Evolutionary conservation across 148 eudicot species (phyloP).

Genomic region (Rhododendron simsii): DNA sequence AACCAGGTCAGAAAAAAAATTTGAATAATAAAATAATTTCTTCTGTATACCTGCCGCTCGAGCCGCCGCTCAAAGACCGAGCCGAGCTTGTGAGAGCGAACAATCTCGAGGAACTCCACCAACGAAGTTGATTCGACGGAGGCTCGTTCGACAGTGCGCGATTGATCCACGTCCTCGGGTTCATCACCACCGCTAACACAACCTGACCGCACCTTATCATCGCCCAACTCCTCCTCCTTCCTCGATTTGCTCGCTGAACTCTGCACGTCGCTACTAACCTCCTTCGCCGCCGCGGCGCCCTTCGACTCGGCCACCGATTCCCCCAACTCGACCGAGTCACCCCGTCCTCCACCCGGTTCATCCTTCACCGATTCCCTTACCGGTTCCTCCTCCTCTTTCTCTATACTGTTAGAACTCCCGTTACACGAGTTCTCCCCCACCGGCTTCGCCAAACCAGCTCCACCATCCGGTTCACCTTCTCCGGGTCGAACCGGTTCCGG

Average conservation of each 20-base stretch:
- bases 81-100: constrained; percentile 34
- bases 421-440: constrained; percentile 36
- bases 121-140: constrained; percentile 27
- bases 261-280: constrained; percentile 42
- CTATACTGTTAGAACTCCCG: constrained; percentile 48
- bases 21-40: too few species aligned
- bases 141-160: constrained; percentile 15
- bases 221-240: constrained; percentile 15
- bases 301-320: constrained; percentile 48
- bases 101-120: constrained; percentile 40
- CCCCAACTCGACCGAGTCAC: constrained; percentile 33
- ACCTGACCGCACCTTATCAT: constrained; percentile 19
- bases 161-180: constrained; percentile 30
- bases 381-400: constrained; percentile 10
- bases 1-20: too few species aligned
- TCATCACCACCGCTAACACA: constrained; percentile 5
- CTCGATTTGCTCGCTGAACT: constrained; percentile 54
- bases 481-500: constrained; percentile 8
- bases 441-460: constrained; percentile 9
- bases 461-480: constrained; percentile 14
- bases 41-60: constrained; percentile 35
- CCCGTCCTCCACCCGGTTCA: constrained; percentile 14
- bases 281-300: not conserved
- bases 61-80: constrained; percentile 46
- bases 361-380: constrained; percentile 19